Base-by-base conservation (phyloP, 495 filamentous ascomycete species). In the Neurospora cerealis region DNA sequence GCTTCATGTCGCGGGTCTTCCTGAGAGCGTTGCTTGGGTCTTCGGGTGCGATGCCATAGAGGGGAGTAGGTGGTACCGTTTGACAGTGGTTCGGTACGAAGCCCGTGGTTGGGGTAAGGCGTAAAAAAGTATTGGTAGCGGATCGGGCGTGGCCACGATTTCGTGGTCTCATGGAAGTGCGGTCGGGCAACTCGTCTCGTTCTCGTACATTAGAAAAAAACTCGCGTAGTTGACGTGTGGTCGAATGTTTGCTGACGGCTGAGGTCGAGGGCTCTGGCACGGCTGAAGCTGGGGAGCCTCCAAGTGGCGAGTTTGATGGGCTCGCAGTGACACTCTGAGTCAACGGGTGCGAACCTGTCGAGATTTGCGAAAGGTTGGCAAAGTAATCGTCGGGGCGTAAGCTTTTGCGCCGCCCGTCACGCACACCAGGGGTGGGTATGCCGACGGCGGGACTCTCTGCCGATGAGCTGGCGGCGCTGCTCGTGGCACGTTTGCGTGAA, bases 311-410 rank as follows among this genome's bases (percentile, higher is more conserved):
- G n/a, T 83, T 75, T 2, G 90, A 88, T 0, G 93, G 94, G 79
- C 90, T 93, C 21, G 89, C 93, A 39, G 90, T 90, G 39, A 93
- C 88, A 76, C 93, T 96, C 74, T 93, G 91, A 10, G 93, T 91
- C n/a, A 96, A 81, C 21, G 94, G 94, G 79, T 96, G 94, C 44
- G 54, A 66, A 15, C 94, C 92, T 38, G 85, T 83, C 32, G 85
- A 81, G 70, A 70, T 48, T 54, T 80, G 79, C 5, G 74, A 48
- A 4, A 87, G 79, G 9, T 85, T 83, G 66, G 87, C 79, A 73
- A 88, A 88, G 72, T 90, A 88, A 75, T 96, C 93, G 74, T 95
- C 93, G 2, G 89, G 88, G 69, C 89, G 85, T 66, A 96, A 77
- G 79, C 93, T 96, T 60, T 84, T 86, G 38, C 93, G 88, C 54